Evolutionary conservation across 345 rosid genomes (phyloP).

Genomic region (Gossypioides kirkii): DNA sequence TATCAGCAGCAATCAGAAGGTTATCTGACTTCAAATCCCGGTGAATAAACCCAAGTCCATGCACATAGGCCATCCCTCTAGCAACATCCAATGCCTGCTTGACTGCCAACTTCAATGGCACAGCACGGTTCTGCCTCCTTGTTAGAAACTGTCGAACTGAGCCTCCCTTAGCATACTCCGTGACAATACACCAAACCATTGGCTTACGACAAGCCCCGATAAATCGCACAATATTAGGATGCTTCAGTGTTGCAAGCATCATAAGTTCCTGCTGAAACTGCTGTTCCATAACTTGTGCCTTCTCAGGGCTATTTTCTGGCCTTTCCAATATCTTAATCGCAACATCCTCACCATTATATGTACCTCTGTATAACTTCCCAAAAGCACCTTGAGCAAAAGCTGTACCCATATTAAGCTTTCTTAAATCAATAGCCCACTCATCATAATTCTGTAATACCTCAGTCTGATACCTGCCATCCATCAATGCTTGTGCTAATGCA

Average conservation of each 20-base stretch:
- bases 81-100: constrained; percentile 53
- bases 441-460: constrained; percentile 46
- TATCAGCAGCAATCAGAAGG: constrained; percentile 43
- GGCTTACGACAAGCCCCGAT: constrained; percentile 45
- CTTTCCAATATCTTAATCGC: constrained; percentile 57
- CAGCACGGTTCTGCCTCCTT: constrained; percentile 34
- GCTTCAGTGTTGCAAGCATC: constrained; percentile 57
- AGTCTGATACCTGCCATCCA: constrained; percentile 49
- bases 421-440: constrained; percentile 63
- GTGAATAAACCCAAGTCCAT: constrained; percentile 47
- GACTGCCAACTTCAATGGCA: constrained; percentile 46
- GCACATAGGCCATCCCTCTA: constrained; percentile 48
- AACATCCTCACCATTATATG: constrained; percentile 53
- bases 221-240: constrained; percentile 47
- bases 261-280: constrained; percentile 53
- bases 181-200: constrained; percentile 51
- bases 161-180: constrained; percentile 47
- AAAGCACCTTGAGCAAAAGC: constrained; percentile 77
- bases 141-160: constrained; percentile 42
- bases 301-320: constrained; percentile 41
- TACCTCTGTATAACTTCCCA: constrained; percentile 59
- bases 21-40: constrained; percentile 50
- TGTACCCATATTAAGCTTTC: constrained; percentile 60
- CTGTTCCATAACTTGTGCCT: constrained; percentile 48
- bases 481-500: constrained; percentile 53